These are phyloP conservation scores for Phyllosticta capitalensis DNA, from an alignment of 2,329 filamentous ascomycete species.

Conservation along the genomic window DNA sequence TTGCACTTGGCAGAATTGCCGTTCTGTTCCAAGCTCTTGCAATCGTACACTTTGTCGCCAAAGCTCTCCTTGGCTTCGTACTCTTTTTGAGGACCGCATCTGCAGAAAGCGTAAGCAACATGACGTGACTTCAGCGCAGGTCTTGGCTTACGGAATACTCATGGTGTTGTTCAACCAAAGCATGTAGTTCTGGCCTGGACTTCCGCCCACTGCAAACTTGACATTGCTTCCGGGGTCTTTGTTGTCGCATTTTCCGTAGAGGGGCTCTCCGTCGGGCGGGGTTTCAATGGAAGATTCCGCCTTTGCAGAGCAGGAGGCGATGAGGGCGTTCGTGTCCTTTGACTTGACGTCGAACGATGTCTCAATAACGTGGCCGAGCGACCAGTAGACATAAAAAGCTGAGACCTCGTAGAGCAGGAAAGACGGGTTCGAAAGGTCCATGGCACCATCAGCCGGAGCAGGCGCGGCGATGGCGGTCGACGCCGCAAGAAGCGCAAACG, in stretches of 20 bases:
- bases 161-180: neutral
- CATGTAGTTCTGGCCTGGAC: neutral
- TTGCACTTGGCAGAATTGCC: neutral
- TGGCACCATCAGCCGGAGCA: neutral
- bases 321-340: neutral
- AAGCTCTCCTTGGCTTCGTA: neutral
- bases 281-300: neutral
- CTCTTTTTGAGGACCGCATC: neutral
- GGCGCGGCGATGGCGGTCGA: neutral
- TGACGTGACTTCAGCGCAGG: neutral
- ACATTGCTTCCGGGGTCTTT: neutral
- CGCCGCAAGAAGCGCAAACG: neutral
- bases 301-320: neutral
- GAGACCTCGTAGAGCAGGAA: neutral
- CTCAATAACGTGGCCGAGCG: neutral
- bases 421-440: no score
- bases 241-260: neutral
- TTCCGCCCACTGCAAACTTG: neutral
- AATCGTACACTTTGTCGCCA: no score
- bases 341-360: neutral
- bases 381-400: neutral
- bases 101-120: neutral
- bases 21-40: neutral
- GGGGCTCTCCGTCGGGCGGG: neutral
- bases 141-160: neutral